Evolutionary conservation across 495 filamentous ascomycete genomes (phyloP).

Genomic region (Neurospora sp.): DNA sequence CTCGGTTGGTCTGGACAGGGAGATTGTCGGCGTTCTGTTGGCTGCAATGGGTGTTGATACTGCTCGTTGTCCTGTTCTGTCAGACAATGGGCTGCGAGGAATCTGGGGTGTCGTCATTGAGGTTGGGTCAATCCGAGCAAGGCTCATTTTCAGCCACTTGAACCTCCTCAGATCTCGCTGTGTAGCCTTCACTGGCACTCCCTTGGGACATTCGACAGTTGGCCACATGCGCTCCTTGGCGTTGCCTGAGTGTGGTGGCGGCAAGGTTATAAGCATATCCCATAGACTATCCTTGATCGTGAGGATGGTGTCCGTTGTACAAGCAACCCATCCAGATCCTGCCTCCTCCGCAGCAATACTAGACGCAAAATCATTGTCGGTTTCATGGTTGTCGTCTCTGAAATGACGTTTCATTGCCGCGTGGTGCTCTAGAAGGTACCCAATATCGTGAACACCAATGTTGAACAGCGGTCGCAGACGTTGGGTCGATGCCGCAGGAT

Average conservation of each 20-base stretch:
- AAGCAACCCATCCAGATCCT: constrained; percentile 76
- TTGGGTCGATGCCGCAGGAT: constrained; percentile 45
- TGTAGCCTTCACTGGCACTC: constrained; percentile 65
- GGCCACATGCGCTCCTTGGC: constrained; percentile 63
- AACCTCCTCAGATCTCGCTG: constrained; percentile 84
- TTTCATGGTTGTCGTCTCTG: constrained; percentile 11
- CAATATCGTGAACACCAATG: constrained; percentile 87
- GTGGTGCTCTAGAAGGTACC: constrained; percentile 52
- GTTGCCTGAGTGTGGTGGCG: constrained; percentile 41
- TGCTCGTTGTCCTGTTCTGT: background rate
- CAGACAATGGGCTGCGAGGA: constrained; percentile 7
- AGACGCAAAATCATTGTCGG: constrained; percentile 5
- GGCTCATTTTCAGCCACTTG: constrained; percentile 54
- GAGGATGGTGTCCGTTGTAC: constrained; percentile 87
- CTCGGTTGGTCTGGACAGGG: constrained; percentile 10
- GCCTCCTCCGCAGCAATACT: constrained; percentile 29
- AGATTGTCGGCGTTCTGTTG: constrained; percentile 12
- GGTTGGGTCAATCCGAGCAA: constrained; percentile 41
- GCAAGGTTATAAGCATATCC: constrained; percentile 77
- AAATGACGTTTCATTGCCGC: constrained; percentile 22
- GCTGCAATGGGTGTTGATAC: background rate
- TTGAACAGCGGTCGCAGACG: constrained; percentile 81
- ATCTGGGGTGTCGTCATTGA: constrained; percentile 10
- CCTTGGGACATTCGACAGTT: constrained; percentile 52
- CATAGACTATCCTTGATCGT: constrained; percentile 75